Conservation (phyloP, 2,329 filamentous ascomycete genomes). For the Colletotrichum siamense region DNA sequence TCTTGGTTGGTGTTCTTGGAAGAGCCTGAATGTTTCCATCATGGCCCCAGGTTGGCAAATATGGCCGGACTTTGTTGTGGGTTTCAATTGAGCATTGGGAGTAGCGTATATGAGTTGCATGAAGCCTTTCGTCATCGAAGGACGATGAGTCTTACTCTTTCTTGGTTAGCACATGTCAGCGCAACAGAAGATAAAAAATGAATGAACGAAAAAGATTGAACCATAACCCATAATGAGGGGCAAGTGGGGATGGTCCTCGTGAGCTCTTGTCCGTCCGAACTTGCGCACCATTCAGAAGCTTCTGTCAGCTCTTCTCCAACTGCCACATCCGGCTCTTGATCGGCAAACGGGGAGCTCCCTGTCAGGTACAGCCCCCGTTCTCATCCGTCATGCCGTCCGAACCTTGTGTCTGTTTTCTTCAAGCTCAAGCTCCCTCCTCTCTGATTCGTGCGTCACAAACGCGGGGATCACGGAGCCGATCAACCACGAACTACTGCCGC, state of each 20-base stretch:
- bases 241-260: background rate
- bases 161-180: background rate
- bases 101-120: background rate
- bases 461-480: conserved; percentile 21
- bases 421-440: background rate
- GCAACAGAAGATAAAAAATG: background rate
- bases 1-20: background rate
- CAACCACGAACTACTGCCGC: background rate
- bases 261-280: conserved; percentile 5
- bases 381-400: background rate
- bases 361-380: background rate
- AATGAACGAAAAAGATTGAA: background rate
- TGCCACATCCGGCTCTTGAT: background rate
- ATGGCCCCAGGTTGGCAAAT: background rate
- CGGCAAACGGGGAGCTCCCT: background rate
- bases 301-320: background rate
- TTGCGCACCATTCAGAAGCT: conserved; percentile 17
- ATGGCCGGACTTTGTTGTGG: background rate
- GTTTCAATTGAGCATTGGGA: no score
- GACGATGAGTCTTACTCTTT: background rate
- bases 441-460: background rate
- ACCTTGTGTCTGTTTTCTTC: background rate
- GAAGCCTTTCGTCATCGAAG: conserved; percentile 7
- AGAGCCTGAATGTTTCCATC: background rate
- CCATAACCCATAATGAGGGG: background rate